phyloP scores from a whole-genome alignment of 164 flowering plant species.

The Litsea cubeba region DNA sequence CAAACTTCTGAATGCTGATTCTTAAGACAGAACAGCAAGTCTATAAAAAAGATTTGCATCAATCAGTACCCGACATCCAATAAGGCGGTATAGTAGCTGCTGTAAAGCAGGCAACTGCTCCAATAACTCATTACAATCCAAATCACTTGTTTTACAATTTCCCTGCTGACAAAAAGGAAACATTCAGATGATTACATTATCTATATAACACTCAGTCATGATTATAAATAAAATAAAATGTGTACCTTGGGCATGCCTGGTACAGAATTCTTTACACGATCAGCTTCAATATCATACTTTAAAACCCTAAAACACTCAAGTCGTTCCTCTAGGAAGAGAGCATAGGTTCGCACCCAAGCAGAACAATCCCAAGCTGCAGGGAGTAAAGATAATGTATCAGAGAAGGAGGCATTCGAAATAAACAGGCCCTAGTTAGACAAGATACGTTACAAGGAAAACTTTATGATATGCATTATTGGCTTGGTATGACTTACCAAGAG shows the following conservation, averaged over 20 bases:
- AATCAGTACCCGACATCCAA: slow-evolving; percentile 69
- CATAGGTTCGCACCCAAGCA: slow-evolving; percentile 95
- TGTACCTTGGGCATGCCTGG: slow-evolving; percentile 51
- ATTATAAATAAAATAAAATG: not conserved
- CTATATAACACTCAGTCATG: not conserved
- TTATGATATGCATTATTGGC: not conserved
- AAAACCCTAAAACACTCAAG: slow-evolving; percentile 79
- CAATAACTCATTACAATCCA: slow-evolving; percentile 55
- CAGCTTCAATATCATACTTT: slow-evolving; percentile 82
- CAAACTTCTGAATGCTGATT: not conserved
- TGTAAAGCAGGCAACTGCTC: slow-evolving; percentile 90
- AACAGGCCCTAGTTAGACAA: not conserved
- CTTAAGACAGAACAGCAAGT: not conserved
- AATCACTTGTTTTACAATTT: slow-evolving; percentile 65
- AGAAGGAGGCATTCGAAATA: not conserved
- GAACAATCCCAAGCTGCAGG: slow-evolving; percentile 98
- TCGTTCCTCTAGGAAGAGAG: slow-evolving; percentile 87
- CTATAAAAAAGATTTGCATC: not conserved
- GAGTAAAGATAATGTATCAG: not conserved
- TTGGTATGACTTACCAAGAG: slow-evolving; percentile 51
- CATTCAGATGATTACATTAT: not conserved
- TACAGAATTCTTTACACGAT: slow-evolving; percentile 54
- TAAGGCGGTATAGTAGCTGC: slow-evolving; percentile 74
- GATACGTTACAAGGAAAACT: not conserved
- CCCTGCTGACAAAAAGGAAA: slow-evolving; percentile 29